phyloP scores from a whole-genome alignment of 2,329 filamentous ascomycete genomes.

The Aspergillus thermomutatus region DNA sequence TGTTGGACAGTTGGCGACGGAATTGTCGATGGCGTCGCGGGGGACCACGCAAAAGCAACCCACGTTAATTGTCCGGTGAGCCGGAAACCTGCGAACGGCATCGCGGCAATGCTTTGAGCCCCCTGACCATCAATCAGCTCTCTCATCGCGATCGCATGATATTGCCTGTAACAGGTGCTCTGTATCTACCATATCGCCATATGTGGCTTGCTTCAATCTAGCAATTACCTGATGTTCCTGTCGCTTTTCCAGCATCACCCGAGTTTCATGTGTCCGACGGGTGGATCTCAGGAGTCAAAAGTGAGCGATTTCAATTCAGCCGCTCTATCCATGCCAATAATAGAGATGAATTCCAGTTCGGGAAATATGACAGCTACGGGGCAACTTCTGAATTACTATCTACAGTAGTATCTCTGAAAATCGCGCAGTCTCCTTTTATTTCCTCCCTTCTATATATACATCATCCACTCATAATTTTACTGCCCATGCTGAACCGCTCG shows the following conservation, averaged over 20 bases:
- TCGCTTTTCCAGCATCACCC: background rate
- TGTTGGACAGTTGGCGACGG: background rate
- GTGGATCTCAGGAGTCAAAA: background rate
- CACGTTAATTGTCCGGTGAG: background rate
- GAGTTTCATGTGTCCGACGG: background rate
- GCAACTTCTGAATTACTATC: background rate
- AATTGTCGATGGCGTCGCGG: background rate
- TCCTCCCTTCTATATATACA: slow-evolving; percentile 4
- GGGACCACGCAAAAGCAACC: background rate
- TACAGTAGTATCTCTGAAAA: background rate
- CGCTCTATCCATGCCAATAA: background rate
- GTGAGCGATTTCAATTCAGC: background rate
- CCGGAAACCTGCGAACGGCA: background rate
- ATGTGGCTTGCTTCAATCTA: background rate
- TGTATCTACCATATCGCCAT: background rate
- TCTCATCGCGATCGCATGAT: background rate
- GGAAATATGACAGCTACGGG: background rate
- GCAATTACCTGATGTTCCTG: background rate
- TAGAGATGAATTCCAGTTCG: background rate
- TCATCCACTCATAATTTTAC: background rate
- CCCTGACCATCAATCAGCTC: no score
- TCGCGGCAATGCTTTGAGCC: background rate
- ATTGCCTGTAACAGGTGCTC: background rate
- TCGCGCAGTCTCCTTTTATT: background rate
- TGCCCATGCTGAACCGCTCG: background rate